These are phyloP conservation scores for Nicotiana otophora DNA, from an alignment of 257 asterid genomes.

Conservation along the genomic window DNA sequence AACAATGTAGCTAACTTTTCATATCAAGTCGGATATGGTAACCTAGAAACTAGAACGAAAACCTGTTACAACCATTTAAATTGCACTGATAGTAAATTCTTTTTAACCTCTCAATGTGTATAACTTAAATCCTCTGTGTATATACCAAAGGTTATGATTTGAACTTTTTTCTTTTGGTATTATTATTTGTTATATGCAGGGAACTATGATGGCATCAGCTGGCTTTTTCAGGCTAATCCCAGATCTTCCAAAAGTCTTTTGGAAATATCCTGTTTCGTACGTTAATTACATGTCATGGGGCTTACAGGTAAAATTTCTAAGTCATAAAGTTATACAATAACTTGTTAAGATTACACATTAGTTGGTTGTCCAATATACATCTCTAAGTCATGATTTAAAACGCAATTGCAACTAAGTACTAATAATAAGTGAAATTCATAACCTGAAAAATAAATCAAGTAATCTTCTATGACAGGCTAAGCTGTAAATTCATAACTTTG, in stretches of 20 bases:
- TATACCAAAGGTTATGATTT: neutral
- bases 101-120: no score
- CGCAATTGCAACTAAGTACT: no score
- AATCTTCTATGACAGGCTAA: no score
- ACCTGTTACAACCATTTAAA: no score
- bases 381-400: no score
- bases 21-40: no score
- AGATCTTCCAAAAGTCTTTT: constrained; percentile 63
- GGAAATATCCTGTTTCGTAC: constrained; percentile 78
- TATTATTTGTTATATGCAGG: constrained; percentile 32
- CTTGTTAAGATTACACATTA: neutral
- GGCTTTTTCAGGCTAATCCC: constrained; percentile 66
- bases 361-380: neutral
- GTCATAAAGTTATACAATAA: neutral
- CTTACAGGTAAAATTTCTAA: constrained; percentile 41
- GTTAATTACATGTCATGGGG: constrained; percentile 87
- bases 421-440: neutral
- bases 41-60: no score
- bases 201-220: constrained; percentile 85
- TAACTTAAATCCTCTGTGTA: no score
- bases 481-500: neutral
- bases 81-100: no score
- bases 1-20: no score
- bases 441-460: no score
- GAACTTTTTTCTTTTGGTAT: no score